Conservation (phyloP, 129 eudicot species). For the Flaveria bidentis region DNA sequence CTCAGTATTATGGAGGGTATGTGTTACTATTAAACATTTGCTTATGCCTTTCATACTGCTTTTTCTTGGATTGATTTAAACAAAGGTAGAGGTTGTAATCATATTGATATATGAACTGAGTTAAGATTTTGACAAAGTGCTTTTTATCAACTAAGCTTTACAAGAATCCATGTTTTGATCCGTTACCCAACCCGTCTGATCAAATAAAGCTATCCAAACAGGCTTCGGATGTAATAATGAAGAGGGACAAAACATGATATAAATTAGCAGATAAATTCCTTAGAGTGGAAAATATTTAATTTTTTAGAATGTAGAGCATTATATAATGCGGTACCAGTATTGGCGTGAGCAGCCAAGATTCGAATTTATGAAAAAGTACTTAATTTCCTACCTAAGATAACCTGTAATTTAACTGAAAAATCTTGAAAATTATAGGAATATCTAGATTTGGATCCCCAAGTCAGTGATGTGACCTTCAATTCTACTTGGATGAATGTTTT, state of each 20-base stretch:
- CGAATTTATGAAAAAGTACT: background rate
- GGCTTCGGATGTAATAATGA: no score
- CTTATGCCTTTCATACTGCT: background rate
- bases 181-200: no score
- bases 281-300: background rate
- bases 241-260: background rate
- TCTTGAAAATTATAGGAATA: background rate
- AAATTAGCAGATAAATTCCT: background rate
- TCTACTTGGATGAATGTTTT: background rate
- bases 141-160: background rate
- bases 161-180: background rate
- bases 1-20: conserved; percentile 64
- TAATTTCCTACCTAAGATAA: background rate
- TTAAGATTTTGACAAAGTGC: background rate
- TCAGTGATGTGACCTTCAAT: background rate
- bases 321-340: background rate
- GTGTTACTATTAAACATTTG: background rate
- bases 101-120: background rate
- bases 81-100: background rate
- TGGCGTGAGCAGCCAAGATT: background rate
- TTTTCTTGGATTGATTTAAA: background rate
- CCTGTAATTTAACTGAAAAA: background rate
- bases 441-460: background rate
- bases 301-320: background rate
- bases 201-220: no score